Evolutionary conservation across 306 rosid species (phyloP), one percentile per base, ranked within the genome.

Genomic region (Lathyrus sativus): DNA sequence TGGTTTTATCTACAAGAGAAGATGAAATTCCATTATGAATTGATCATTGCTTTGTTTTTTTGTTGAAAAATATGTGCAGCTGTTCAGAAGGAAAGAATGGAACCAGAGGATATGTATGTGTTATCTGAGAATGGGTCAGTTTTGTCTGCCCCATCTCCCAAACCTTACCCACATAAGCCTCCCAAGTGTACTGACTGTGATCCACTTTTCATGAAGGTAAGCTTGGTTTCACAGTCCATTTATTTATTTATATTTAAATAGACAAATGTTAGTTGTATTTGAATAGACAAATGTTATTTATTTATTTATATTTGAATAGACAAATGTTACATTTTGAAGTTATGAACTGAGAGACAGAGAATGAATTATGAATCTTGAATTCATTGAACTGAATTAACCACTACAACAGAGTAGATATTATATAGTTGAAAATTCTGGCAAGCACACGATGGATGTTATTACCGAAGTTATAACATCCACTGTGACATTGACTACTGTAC

Each of bases 61-160:
- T 38, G 43, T 62, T 73, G 71, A 74, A 68, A 48, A 41, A 62
- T 67, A 69, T 75, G 77, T 59, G 66, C 72, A 93, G 99, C 95
- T 41, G 99, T 93, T 74, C 99, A 88, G 85, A 90, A 90, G 74
- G 97, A 93, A 82, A 87, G 99, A 75, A 90, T 93, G 97, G 85
- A 86, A 59, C 87, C 96, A 0, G 98, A 86, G 79, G 98, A 93
- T 70, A 90, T 93, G 97, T 93, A 88, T 58, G 86, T 93, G 72
- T 41, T 93, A 56, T 77, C 96, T 61, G 76, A 86, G 9, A 75
- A 64, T 77, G 96, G 96, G 51, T 60, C 88, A 44, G 29, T 90
- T 79, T 72, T 93, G 86, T 71, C 80, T 62, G 68, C 89, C 51
- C 98, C 98, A 70, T 83, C 89, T 60, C 86, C 93, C 3, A 90